Evolutionary conservation across 257 asterid genomes (phyloP), one percentile per base, ranked within the genome.

Genomic region (Gardenia jasminoides): DNA sequence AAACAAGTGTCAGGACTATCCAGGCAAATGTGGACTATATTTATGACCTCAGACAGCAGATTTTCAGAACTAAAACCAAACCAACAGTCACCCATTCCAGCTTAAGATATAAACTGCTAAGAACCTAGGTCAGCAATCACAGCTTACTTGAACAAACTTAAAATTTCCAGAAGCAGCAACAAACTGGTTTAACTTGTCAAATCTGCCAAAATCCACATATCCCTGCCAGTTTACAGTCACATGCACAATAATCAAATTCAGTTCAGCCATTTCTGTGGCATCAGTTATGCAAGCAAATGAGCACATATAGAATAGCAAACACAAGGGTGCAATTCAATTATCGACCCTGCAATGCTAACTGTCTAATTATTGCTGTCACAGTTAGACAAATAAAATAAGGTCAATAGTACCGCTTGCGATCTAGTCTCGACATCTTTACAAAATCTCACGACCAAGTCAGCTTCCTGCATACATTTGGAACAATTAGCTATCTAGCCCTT

Each of bases 351-450:
- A 48, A 66, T 36, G 1, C n/a, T 28, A 30, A 76, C 26, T 66
- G 67, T 39, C 26, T 15, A 56, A 33, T 54, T 17, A 19, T 19
- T 0, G 24, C 8, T 28, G 30, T 59, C 66, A 7, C 30, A 59
- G n/a, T 8, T n/a, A 12, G 6, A 59, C 28, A 6, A 56, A 58
- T 24, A 33, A 11, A 12, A 78, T 59, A 33, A 31, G 28, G 26
- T 69, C 33, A 68, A 56, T 41, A 62, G 24, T 90, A 91, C 99
- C 92, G 66, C 64, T 67, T 85, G 88, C 19, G 99, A 86, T 88
- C 99, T 89, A 69, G 93, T 81, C 88, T 95, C 97, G 11, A 95
- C 92, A 87, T 95, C 98, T 82, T 93, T 95, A 84, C 99, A 95
- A 81, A 95, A 92, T 80, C 98, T 88, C 33, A 95, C 82, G 36